These are phyloP conservation scores for Cruciata laevipes DNA, from an alignment of 257 asterid genomes.

Conservation along the genomic window DNA sequence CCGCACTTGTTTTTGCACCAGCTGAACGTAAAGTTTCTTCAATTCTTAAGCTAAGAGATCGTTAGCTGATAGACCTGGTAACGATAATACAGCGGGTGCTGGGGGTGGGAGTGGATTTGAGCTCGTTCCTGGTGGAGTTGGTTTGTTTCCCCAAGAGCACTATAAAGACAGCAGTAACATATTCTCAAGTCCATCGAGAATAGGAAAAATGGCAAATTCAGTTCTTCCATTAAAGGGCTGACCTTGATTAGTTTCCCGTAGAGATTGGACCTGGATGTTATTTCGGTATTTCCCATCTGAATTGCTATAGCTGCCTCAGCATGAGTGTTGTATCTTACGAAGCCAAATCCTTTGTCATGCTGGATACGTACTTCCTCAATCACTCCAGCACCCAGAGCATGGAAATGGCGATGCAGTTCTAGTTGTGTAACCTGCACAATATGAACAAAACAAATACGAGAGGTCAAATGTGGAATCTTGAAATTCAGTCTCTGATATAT, in stretches of 20 bases:
- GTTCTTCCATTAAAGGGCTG: slow-evolving; percentile 6
- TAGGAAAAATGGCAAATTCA: background rate
- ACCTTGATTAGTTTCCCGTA: slow-evolving; percentile 88
- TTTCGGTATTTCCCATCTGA: slow-evolving; percentile 72
- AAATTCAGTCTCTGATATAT: background rate
- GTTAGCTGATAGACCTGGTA: slow-evolving; percentile 50
- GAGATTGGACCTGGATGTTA: slow-evolving; percentile 54
- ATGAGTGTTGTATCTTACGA: slow-evolving; percentile 78
- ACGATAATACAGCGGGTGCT: slow-evolving; percentile 44
- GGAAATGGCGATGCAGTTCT: slow-evolving; percentile 92
- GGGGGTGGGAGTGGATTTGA: slow-evolving; percentile 95
- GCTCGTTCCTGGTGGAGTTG: slow-evolving; percentile 80
- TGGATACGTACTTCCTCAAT: slow-evolving; percentile 95
- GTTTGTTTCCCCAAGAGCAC: slow-evolving; percentile 99
- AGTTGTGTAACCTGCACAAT: slow-evolving; percentile 62
- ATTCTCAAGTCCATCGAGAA: background rate
- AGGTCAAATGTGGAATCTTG: background rate
- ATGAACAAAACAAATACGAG: background rate
- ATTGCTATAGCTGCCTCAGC: slow-evolving; percentile 89
- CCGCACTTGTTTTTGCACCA: slow-evolving; percentile 38
- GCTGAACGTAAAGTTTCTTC: too few species aligned
- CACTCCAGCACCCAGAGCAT: slow-evolving; percentile 75
- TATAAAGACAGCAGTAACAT: slow-evolving; percentile 16
- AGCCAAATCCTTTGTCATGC: slow-evolving; percentile 92
- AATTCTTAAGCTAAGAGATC: slow-evolving; percentile 69